Base-by-base conservation (phyloP, 2,329 filamentous ascomycete genomes). In the Colletotrichum tabaci region DNA sequence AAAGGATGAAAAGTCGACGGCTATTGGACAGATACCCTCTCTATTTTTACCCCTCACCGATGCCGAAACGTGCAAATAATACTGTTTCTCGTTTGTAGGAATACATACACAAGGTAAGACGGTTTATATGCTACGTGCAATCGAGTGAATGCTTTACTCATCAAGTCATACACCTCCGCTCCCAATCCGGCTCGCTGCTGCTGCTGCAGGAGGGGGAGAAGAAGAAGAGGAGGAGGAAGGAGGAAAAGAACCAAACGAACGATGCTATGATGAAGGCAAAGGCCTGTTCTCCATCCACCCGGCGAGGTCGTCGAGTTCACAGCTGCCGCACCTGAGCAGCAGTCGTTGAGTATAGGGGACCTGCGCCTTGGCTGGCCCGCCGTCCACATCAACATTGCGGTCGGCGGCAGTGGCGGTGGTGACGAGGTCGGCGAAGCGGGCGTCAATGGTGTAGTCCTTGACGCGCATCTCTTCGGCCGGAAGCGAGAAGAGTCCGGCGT, bases 381-480 rank as follows among this genome's bases (percentile, higher is more conserved):
- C 26, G 26, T 26, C 8, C 2, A 2, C 4, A 18, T 50, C 35
- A 38, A 5, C 56, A 0, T 38, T 30, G 26, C 26, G 26, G 26
- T 30, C 26, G 26, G 26, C 26, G 26, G 26, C 5, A 4, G 47
- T 7, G 58, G 40, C 16, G 56, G 10, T 26, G 7, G 21, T 10
- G 10, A 50, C 18, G 38, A 71, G 23, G 40, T 68, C 65, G 0
- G 64, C 50, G 18, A 71, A 68, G 16, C 68, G 65, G 15, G 44
- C 23, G 30, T 71, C 68, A 38, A 30, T 46, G 10, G 35, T 21
- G 10, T 64, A 71, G 26, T 71, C 68, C 21, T 50, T 68, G n/a
- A 71, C 65, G 21, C 68, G 68, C 68, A 71, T 71, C 58, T 71
- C 68, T 21, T 71, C 68, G 5, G 68, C 65, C 46, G 68, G 68